Evolutionary conservation across 768 basidiomycete species (phyloP).

Genomic region (Tricholoma matsutake): DNA sequence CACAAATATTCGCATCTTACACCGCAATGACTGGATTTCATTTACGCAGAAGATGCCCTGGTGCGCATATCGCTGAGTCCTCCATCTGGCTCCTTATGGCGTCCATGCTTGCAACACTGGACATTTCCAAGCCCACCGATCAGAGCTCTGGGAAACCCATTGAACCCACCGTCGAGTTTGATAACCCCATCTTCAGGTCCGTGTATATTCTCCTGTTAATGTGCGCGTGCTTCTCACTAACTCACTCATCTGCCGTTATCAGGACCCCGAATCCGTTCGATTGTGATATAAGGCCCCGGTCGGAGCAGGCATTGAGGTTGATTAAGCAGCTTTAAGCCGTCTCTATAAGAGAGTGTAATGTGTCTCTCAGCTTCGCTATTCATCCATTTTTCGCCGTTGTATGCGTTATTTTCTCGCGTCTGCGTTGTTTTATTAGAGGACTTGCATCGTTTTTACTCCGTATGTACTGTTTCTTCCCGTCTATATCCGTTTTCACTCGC

Average conservation of each 20-base stretch:
- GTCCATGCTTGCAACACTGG: conserved; percentile 54
- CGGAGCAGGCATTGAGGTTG: conserved; percentile 39
- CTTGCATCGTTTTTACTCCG: neutral
- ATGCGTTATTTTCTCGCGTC: neutral
- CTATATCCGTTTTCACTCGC: neutral
- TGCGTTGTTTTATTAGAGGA: neutral
- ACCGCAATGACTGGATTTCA: neutral
- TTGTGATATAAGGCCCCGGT: conserved; percentile 49
- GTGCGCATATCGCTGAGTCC: conserved; percentile 57
- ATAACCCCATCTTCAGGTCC: conserved; percentile 64
- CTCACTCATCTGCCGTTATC: neutral
- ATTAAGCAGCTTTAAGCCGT: conserved; percentile 32
- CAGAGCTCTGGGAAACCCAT: conserved; percentile 39
- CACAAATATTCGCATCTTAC: neutral
- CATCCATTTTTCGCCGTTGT: neutral
- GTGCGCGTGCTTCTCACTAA: conserved; percentile 4
- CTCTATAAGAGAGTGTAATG: neutral
- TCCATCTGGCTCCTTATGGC: conserved; percentile 59
- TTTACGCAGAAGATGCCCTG: conserved; percentile 54
- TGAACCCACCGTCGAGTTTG: conserved; percentile 50
- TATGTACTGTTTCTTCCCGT: neutral
- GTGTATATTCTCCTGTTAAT: conserved; percentile 12
- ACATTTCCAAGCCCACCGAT: conserved; percentile 51
- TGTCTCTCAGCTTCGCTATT: neutral
- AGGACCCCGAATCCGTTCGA: conserved; percentile 49